Evolutionary conservation across 768 basidiomycete genomes (phyloP), one percentile per base, ranked within the genome.

Genomic region (Suillus decipiens): DNA sequence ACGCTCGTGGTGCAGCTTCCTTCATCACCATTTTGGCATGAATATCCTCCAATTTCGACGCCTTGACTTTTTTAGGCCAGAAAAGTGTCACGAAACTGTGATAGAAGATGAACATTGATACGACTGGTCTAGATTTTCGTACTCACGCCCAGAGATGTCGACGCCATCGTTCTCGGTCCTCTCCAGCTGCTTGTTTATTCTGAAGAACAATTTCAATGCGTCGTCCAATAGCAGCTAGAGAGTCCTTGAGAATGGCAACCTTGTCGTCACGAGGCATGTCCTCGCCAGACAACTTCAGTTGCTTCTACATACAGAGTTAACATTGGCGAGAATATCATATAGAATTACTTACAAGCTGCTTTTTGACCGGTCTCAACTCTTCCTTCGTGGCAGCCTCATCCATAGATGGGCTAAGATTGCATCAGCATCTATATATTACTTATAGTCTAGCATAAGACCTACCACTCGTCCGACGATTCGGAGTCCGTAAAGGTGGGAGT

Each of bases 1-100:
- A 78, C n/a, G 56, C 56, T 63, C 85, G 78, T n/a, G 87, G 86
- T 39, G 85, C 84, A 53, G 86, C 84, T 72, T 92, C 92, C 75
- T 93, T 93, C 84, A 90, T 89, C 65, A 93, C 92, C 90, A 97
- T 94, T 79, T 97, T 97, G 17, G 92, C 90, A 70, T 97, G 95
- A 50, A 98, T 96, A 72, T 95, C 94, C 75, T 96, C 92, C 43
- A 98, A 80, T 76, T 97, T 97, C 17, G 86, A 87, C 14, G 95
- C 93, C 73, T 91, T 95, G 67, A 98, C 95, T 77, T 96, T 93
- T 81, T 96, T 93, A 6, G 96, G 96, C 96, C 96, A 98, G 78
- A 98, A 98, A 61, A 95, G 82, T 3, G 94, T 95, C 53, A 97
- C 95, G 67, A 98, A 98, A 41, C 93, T 95, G 70, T 12, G 53